Evolutionary conservation across 106 monocot species (phyloP).

Genomic region (Dioscorea dumetorum): DNA sequence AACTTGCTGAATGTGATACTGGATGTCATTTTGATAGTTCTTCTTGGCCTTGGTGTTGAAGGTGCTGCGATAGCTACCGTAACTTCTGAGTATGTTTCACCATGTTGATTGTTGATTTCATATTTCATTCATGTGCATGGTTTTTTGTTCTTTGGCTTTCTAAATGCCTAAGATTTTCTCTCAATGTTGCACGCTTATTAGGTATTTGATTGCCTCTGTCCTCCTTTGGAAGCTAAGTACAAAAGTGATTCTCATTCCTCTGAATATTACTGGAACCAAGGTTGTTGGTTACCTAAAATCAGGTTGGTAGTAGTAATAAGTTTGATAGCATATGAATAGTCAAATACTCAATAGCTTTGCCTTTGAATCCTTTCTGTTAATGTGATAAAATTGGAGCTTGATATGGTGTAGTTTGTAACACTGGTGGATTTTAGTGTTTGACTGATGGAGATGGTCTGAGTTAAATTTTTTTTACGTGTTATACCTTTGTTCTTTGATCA

Average conservation of each 20-base stretch:
- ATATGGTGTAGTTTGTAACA: no score
- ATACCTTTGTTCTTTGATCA: no score
- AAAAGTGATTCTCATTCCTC: slow-evolving; percentile 59
- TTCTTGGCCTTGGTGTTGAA: slow-evolving; percentile 61
- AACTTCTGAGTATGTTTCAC: slow-evolving; percentile 72
- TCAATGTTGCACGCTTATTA: slow-evolving; percentile 8
- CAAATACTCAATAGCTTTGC: no score
- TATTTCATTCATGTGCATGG: not conserved
- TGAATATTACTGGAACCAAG: slow-evolving; percentile 23
- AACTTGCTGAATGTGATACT: slow-evolving; percentile 70
- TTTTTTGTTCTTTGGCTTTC: not conserved
- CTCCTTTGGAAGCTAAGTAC: slow-evolving; percentile 73
- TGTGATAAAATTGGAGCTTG: no score
- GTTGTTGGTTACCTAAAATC: slow-evolving; percentile 71
- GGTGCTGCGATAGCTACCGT: slow-evolving; percentile 93
- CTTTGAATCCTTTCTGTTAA: no score
- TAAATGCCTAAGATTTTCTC: not conserved
- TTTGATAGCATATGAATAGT: no score
- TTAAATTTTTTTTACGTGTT: no score
- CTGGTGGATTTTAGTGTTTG: no score
- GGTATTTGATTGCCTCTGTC: slow-evolving; percentile 77
- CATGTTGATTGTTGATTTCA: not conserved
- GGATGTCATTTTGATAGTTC: slow-evolving; percentile 85
- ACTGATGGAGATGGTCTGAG: no score
- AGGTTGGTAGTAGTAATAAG: slow-evolving; percentile 30